Conservation (phyloP, 1,139 yeast species). For the Lodderomyces margitis region DNA sequence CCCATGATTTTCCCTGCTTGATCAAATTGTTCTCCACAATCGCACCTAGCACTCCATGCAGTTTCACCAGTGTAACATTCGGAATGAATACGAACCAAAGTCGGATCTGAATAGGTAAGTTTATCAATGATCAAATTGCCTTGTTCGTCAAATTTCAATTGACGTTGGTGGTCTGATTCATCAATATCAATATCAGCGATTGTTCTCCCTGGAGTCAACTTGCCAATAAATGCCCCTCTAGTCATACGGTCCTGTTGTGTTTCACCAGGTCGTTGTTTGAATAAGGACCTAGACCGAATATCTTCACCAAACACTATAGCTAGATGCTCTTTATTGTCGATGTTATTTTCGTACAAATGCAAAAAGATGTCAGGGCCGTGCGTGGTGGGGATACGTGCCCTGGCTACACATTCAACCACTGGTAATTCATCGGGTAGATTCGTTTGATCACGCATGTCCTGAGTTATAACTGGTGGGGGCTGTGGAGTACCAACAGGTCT, state of each 20-base stretch:
- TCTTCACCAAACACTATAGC: conserved; percentile 97
- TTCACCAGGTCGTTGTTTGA: conserved; percentile 60
- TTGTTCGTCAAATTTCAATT: conserved; percentile 36
- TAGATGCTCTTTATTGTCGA: conserved; percentile 90
- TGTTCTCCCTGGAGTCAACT: conserved; percentile 78
- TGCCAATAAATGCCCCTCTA: conserved; percentile 93
- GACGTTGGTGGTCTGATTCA: conserved; percentile 15
- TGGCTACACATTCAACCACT: conserved; percentile 78
- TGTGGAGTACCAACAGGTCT: conserved; percentile 11
- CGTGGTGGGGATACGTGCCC: conserved; percentile 94
- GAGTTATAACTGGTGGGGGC: conserved; percentile 15
- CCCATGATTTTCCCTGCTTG: conserved; percentile 97
- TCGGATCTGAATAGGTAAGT: conserved; percentile 49
- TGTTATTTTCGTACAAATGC: conserved; percentile 81
- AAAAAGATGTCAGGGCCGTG: conserved; percentile 89
- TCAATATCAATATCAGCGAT: conserved; percentile 63
- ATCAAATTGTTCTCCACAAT: conserved; percentile 98
- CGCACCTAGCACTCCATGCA: conserved; percentile 98
- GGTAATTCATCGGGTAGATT: conserved; percentile 48
- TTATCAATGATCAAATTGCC: conserved; percentile 51
- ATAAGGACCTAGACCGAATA: conserved; percentile 74
- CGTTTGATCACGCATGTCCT: conserved; percentile 14
- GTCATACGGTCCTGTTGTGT: conserved; percentile 94
- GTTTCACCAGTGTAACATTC: conserved; percentile 99
- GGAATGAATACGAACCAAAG: conserved; percentile 73